Evolutionary conservation across 805 yeast species (phyloP).

Genomic region (Candida sonorensis): DNA sequence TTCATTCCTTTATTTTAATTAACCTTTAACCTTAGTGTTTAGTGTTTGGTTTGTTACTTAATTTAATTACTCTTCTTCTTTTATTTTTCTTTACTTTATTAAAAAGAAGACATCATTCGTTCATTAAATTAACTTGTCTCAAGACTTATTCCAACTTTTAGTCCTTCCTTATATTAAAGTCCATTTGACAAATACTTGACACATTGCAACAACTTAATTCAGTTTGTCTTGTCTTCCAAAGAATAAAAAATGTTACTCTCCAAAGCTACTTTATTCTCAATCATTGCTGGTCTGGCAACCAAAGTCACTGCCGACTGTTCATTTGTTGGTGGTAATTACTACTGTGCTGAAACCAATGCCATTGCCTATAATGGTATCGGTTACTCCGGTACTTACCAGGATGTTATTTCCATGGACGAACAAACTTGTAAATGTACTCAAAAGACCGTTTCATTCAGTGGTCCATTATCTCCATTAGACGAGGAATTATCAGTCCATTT

Average conservation of each 20-base stretch:
- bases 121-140: too few species aligned
- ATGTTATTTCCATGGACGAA: constrained; percentile 66
- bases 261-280: constrained; percentile 14
- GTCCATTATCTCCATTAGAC: constrained; percentile 70
- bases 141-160: constrained; percentile 2
- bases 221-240: too few species aligned
- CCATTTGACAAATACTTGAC: not conserved
- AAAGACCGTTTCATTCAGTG: constrained; percentile 50
- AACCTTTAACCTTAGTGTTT: too few species aligned
- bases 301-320: constrained; percentile 21
- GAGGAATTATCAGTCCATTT: constrained; percentile 85
- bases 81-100: too few species aligned
- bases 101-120: too few species aligned
- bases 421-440: constrained; percentile 65
- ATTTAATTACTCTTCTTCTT: too few species aligned
- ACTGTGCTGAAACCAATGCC: constrained; percentile 67
- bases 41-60: too few species aligned
- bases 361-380: constrained; percentile 58
- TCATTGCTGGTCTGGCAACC: constrained; percentile 16
- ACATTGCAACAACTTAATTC: too few species aligned
- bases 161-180: constrained; percentile 2
- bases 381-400: constrained; percentile 67
- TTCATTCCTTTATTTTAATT: constrained; percentile 1
- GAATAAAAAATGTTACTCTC: constrained; percentile 19
- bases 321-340: constrained; percentile 67